phyloP scores from a whole-genome alignment of 331 rosid species.

The Acacia pycnantha region DNA sequence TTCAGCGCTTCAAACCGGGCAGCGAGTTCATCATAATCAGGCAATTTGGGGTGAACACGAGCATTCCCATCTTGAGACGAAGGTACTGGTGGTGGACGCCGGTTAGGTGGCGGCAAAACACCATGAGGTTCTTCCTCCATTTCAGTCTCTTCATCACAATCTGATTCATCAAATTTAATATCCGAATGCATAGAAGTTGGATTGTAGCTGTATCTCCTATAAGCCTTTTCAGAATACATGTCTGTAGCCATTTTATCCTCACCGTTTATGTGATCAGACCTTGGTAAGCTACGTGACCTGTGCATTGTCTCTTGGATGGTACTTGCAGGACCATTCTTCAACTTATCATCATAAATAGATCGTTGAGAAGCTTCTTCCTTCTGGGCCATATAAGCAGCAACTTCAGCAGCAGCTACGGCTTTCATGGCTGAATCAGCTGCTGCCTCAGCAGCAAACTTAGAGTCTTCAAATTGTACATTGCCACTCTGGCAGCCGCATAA shows the following conservation, averaged over 20 bases:
- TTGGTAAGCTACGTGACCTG: conserved; percentile 50
- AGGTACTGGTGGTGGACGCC: conserved; percentile 60
- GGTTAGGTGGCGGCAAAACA: conserved; percentile 58
- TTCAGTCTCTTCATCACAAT: conserved; percentile 72
- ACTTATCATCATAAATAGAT: conserved; percentile 20
- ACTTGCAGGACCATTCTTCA: conserved; percentile 24
- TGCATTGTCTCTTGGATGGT: conserved; percentile 31
- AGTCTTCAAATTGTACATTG: conserved; percentile 45
- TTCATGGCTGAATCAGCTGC: conserved; percentile 87
- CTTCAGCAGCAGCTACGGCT: conserved; percentile 91
- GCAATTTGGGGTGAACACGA: conserved; percentile 77
- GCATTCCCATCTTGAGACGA: conserved; percentile 40
- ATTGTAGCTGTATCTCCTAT: conserved; percentile 76
- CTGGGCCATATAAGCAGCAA: conserved; percentile 84
- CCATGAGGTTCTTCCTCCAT: conserved; percentile 50
- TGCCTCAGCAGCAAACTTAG: conserved; percentile 75
- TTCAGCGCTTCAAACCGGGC: conserved; percentile 92
- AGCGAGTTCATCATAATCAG: conserved; percentile 80
- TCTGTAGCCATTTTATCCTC: conserved; percentile 35
- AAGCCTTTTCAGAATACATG: conserved; percentile 30
- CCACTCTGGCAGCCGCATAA: conserved; percentile 31
- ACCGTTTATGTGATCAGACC: conserved; percentile 34
- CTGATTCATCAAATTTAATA: conserved; percentile 84
- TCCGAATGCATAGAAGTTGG: conserved; percentile 58
- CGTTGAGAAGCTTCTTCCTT: conserved; percentile 47